Percentiles rank a stretch among this genome's conserved stretches.
Conservation (phyloP, 2,329 filamentous ascomycete species). For the Paraphaeosphaeria minitans region DNA sequence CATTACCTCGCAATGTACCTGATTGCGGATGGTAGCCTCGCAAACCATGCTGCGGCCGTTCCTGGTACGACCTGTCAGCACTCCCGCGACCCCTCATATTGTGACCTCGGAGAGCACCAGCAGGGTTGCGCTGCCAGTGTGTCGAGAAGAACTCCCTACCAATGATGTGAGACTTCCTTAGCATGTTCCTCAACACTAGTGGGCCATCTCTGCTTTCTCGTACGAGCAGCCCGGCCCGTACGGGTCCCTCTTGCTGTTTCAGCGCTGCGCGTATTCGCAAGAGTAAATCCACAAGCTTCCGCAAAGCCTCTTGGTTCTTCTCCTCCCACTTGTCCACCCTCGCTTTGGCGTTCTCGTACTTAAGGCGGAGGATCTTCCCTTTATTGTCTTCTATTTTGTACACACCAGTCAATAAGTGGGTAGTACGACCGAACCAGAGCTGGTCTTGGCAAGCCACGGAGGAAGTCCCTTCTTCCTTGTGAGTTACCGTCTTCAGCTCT, state of each 20-base stretch:
- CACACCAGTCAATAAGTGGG: slow-evolving; percentile 28
- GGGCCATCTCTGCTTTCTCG: slow-evolving; percentile 4
- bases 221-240: slow-evolving; percentile 2
- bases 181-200: slow-evolving; percentile 2
- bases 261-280: slow-evolving; percentile 18
- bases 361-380: slow-evolving; percentile 19
- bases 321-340: slow-evolving; percentile 29
- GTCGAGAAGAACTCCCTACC: slow-evolving; percentile 3
- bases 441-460: slow-evolving; percentile 31
- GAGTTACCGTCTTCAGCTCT: slow-evolving; percentile 29
- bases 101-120: background rate
- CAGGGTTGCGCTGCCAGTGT: slow-evolving; percentile 8
- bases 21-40: background rate
- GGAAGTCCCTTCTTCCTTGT: slow-evolving; percentile 12
- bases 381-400: slow-evolving; percentile 19
- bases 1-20: background rate
- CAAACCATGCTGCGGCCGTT: background rate
- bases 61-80: background rate
- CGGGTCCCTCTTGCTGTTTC: slow-evolving; percentile 18
- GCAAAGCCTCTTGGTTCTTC: slow-evolving; percentile 27
- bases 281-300: slow-evolving; percentile 29
- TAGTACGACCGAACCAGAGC: slow-evolving; percentile 40
- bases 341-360: slow-evolving; percentile 22
- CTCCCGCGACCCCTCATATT: background rate
- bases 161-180: slow-evolving; percentile 4